phyloP scores from a whole-genome alignment of 2,329 filamentous ascomycete genomes.

The Eurotiales sp. region DNA sequence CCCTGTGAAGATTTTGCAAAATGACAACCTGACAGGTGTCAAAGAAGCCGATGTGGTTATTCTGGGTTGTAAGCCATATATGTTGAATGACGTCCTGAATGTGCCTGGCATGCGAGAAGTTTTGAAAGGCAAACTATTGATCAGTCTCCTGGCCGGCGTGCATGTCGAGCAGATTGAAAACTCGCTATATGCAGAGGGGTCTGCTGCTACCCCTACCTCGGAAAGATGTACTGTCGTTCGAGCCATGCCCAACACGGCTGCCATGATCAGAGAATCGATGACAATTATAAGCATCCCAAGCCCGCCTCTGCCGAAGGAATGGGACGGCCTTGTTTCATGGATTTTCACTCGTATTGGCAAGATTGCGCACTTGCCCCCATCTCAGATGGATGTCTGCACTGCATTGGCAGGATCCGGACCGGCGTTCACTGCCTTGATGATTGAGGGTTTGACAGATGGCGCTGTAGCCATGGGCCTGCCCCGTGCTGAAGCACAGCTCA shows the following conservation, averaged over 20 bases:
- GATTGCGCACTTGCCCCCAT: constrained; percentile 49
- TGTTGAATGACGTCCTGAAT: constrained; percentile 64
- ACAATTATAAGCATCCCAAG: constrained; percentile 65
- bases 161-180: constrained; percentile 64
- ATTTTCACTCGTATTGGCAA: constrained; percentile 53
- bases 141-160: constrained; percentile 77
- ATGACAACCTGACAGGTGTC: constrained; percentile 67
- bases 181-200: constrained; percentile 56
- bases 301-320: constrained; percentile 44
- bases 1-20: constrained; percentile 63
- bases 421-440: constrained; percentile 57
- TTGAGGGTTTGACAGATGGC: constrained; percentile 59
- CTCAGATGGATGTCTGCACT: constrained; percentile 55
- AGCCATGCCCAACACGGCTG: constrained; percentile 82
- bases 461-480: constrained; percentile 61
- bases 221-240: constrained; percentile 58
- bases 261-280: constrained; percentile 75
- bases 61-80: constrained; percentile 76
- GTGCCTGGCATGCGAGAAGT: constrained; percentile 67
- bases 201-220: constrained; percentile 23
- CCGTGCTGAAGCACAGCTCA: constrained; percentile 55
- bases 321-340: constrained; percentile 48
- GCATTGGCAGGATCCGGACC: constrained; percentile 60
- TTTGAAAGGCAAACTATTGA: constrained; percentile 72
- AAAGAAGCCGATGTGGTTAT: constrained; percentile 69